Evolutionary conservation across 352 stramenopile species (phyloP), one percentile per base, ranked within the genome.

Genomic region (Globisporangium echinulatum): DNA sequence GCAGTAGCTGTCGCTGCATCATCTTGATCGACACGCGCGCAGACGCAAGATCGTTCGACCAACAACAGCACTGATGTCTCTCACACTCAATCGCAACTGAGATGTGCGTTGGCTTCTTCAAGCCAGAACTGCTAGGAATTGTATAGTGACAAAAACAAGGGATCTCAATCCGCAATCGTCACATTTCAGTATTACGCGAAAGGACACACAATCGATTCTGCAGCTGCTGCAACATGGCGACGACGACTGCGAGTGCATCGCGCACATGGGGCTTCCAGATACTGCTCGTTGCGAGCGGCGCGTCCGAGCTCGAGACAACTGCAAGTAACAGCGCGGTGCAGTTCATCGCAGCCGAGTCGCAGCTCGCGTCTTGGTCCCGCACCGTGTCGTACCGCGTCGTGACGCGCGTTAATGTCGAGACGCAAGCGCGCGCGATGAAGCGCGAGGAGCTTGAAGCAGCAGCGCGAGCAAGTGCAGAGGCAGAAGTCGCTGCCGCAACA

Each of bases 301-400:
- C 49, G 53, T 69, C 75, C 13, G 56, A 75, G 5, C 38, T 67
- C 39, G 77, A 84, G 54, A 58, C 56, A 1, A 54, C 58, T 3
- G 68, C 67, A 15, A 67, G 59, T 11, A 64, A 46, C 2, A 72
- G 74, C 17, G 54, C 86, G 4, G 49, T 82, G n/a, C 19, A 37
- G 3, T 46, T 66, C 4, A 40, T 89, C 3, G 38, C 42, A 8
- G 53, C 37, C 13, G 69, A 84, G 33, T 1, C 52, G 1, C 62
- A 55, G 44, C 63, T 85, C 36, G 14, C 17, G 48, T 61, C 54
- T 7, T 85, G 70, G 67, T 17, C 51, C 8, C 52, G 66, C 11
- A 36, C 39, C 43, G 71, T 58, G 37, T 87, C 76, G 46, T 85
- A 75, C 49, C 77, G 73, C n/a, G 59, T 83, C 43, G 68, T 89